Percentiles rank a stretch among this genome's conserved stretches.
These are phyloP conservation scores for Balansia obtecta DNA, from an alignment of 2,329 filamentous ascomycete genomes.

Conservation along the genomic window DNA sequence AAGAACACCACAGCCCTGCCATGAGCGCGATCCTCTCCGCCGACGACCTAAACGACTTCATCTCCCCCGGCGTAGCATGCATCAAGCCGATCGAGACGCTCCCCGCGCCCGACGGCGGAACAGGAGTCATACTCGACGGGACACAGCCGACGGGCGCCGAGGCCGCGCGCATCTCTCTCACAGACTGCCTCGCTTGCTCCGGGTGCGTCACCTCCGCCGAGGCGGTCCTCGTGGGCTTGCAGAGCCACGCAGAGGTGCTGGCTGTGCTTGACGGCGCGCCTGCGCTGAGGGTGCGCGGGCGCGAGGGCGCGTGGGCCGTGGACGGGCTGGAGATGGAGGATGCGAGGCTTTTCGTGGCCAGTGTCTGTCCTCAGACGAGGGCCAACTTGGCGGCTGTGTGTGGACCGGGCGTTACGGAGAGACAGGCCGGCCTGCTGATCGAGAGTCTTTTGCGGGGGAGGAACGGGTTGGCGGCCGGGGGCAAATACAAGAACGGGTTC, in stretches of 20 bases:
- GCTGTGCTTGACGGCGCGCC: slow-evolving; percentile 61
- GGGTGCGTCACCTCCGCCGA: slow-evolving; percentile 96
- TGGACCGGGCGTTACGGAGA: slow-evolving; percentile 56
- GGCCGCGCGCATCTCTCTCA: slow-evolving; percentile 86
- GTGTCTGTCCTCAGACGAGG: slow-evolving; percentile 80
- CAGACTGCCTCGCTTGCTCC: slow-evolving; percentile 93
- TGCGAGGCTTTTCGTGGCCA: slow-evolving; percentile 78
- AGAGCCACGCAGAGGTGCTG: slow-evolving; percentile 87
- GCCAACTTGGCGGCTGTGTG: slow-evolving; percentile 82
- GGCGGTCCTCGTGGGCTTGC: slow-evolving; percentile 87
- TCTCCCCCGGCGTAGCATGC: slow-evolving; percentile 91
- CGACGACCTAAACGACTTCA: slow-evolving; percentile 98
- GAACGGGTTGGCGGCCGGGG: slow-evolving; percentile 55
- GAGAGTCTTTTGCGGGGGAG: slow-evolving; percentile 61
- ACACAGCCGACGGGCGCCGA: slow-evolving; percentile 50
- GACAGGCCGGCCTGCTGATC: slow-evolving; percentile 69
- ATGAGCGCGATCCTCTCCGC: slow-evolving; percentile 98
- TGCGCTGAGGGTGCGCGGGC: slow-evolving; percentile 25
- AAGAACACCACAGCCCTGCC: slow-evolving; percentile 14
- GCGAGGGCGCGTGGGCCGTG: slow-evolving; percentile 18
- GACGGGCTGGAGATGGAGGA: slow-evolving; percentile 43
- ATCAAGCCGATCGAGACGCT: slow-evolving; percentile 96
- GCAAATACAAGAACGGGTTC: slow-evolving; percentile 64
- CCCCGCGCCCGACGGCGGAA: slow-evolving; percentile 45
- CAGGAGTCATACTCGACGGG: slow-evolving; percentile 92